A percentile compares a stretch with the other conserved stretches of the same genome.
Conservation (phyloP, 257 asterid species). For the Nicotiana tabacum region DNA sequence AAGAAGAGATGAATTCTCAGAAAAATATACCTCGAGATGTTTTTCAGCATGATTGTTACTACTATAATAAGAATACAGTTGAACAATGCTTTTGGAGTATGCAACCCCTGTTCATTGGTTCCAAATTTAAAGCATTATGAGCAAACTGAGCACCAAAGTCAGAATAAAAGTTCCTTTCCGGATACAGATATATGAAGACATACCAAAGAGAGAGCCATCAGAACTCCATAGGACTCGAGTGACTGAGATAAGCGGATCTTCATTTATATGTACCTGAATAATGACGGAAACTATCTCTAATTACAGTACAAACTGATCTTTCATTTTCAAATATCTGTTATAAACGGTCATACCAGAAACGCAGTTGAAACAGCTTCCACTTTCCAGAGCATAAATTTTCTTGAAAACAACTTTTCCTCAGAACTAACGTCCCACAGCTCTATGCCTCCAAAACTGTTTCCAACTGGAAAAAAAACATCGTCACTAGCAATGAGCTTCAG, state of each 20-base stretch:
- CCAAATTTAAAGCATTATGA: neutral
- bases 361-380: conserved; percentile 22
- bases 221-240: conserved; percentile 61
- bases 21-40: conserved; percentile 47
- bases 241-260: conserved; percentile 29
- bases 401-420: conserved; percentile 34
- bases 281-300: neutral
- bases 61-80: conserved; percentile 32
- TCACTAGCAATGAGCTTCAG: conserved; percentile 7
- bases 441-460: conserved; percentile 45
- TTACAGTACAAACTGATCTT: neutral
- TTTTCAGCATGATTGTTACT: conserved; percentile 28
- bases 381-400: conserved; percentile 34
- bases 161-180: neutral
- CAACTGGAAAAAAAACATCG: conserved; percentile 41
- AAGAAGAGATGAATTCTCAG: neutral
- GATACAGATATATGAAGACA: conserved; percentile 1
- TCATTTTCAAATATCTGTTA: neutral
- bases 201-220: conserved; percentile 59
- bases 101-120: conserved; percentile 51
- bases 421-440: conserved; percentile 57
- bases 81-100: conserved; percentile 39
- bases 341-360: conserved; percentile 34
- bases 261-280: conserved; percentile 38
- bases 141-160: neutral